Conservation (phyloP, 1,284 basidiomycete species). For the Leccinum huronense region DNA sequence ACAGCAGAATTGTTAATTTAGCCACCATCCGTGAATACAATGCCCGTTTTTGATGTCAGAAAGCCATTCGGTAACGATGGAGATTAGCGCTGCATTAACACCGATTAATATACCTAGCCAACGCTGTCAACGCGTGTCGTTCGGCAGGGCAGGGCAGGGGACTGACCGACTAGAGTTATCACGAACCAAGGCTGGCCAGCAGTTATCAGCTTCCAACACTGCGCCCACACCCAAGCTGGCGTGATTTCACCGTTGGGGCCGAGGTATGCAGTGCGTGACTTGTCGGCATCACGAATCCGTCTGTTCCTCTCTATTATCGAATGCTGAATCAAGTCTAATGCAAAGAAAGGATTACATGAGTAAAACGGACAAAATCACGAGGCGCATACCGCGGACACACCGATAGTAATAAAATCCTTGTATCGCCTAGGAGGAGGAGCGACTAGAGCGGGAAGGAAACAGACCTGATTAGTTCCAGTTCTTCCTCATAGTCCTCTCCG, state of each 20-base stretch:
- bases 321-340: slow-evolving; percentile 90
- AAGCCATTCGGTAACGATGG: slow-evolving; percentile 97
- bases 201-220: slow-evolving; percentile 57
- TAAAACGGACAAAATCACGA: slow-evolving; percentile 10
- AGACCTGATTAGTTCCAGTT: slow-evolving; percentile 34
- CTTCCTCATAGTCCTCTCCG: slow-evolving; percentile 35
- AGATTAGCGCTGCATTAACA: slow-evolving; percentile 90
- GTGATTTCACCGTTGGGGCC: slow-evolving; percentile 53
- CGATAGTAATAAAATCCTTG: slow-evolving; percentile 84
- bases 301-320: slow-evolving; percentile 83
- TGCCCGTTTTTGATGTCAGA: slow-evolving; percentile 98
- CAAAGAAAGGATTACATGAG: slow-evolving; percentile 11
- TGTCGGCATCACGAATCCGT: slow-evolving; percentile 58
- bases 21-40: slow-evolving; percentile 97
- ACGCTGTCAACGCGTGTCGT: slow-evolving; percentile 6
- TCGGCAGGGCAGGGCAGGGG: not conserved
- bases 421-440: slow-evolving; percentile 55
- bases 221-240: slow-evolving; percentile 61
- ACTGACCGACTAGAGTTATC: slow-evolving; percentile 81
- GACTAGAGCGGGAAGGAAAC: slow-evolving; percentile 9
- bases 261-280: slow-evolving; percentile 48
- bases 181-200: slow-evolving; percentile 77
- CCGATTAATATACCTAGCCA: slow-evolving; percentile 84
- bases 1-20: slow-evolving; percentile 98
- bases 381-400: slow-evolving; percentile 39